These are phyloP conservation scores for Petunia hybrid DNA, from an alignment of 305 asterid genomes.

Conservation along the genomic window DNA sequence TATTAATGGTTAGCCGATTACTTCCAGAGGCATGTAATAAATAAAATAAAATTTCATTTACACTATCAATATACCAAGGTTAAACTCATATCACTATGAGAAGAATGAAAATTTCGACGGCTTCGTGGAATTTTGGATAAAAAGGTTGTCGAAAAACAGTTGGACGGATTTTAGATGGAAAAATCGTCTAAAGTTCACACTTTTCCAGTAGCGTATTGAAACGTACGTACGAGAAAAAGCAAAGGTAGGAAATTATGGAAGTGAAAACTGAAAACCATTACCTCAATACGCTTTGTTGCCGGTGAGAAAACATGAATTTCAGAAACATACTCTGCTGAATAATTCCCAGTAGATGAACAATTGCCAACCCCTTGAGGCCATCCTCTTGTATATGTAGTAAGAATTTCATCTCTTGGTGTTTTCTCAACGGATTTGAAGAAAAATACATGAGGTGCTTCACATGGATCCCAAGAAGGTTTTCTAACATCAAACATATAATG, in stretches of 20 bases:
- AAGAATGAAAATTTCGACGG: too few relatives aligned
- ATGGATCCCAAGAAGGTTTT: constrained; percentile 48
- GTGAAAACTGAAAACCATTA: constrained; percentile 10
- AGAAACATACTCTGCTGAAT: constrained; percentile 40
- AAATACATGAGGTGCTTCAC: constrained; percentile 68
- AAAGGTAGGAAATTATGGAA: not conserved
- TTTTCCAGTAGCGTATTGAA: too few relatives aligned
- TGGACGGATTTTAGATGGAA: too few relatives aligned
- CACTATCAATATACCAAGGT: too few relatives aligned
- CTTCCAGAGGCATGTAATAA: too few relatives aligned
- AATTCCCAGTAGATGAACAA: constrained; percentile 35
- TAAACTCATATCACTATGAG: too few relatives aligned
- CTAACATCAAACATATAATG: constrained; percentile 69
- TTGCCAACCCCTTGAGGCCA: constrained; percentile 35
- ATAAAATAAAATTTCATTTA: too few relatives aligned
- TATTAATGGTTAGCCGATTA: too few relatives aligned
- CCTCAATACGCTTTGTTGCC: constrained; percentile 43
- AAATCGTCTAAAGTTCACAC: too few relatives aligned
- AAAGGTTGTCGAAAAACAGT: too few relatives aligned
- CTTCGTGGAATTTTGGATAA: too few relatives aligned
- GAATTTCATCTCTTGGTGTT: constrained; percentile 23
- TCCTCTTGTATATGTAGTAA: constrained; percentile 38
- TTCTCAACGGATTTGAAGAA: constrained; percentile 42
- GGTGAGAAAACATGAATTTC: constrained; percentile 45
- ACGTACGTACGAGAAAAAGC: too few relatives aligned